Evolutionary conservation across 805 yeast genomes (phyloP).

Genomic region (Candida ficus): DNA sequence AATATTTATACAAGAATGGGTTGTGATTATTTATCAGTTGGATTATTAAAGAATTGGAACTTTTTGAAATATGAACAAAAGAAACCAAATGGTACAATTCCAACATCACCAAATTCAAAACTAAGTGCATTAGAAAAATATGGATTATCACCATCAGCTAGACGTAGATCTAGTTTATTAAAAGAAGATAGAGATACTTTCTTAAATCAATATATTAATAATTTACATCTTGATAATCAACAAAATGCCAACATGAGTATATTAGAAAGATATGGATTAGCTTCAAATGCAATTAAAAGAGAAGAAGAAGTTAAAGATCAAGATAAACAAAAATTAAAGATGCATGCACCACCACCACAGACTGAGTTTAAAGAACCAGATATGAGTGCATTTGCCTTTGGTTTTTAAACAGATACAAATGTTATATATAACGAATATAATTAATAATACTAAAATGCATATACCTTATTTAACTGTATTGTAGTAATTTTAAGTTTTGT

Average conservation of each 20-base stretch:
- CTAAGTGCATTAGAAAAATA: slow-evolving; percentile 18
- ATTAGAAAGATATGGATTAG: slow-evolving; percentile 25
- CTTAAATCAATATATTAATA: background rate
- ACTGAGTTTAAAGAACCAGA: slow-evolving; percentile 65
- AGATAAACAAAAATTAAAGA: slow-evolving; percentile 7
- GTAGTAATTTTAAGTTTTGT: too few species aligned
- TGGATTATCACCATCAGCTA: slow-evolving; percentile 22
- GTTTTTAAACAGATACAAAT: slow-evolving; percentile 25
- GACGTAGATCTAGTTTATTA: slow-evolving; percentile 19
- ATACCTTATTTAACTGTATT: too few species aligned
- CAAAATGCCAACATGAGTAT: slow-evolving; percentile 16
- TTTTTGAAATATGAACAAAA: slow-evolving; percentile 34
- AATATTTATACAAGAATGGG: slow-evolving; percentile 83
- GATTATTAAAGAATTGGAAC: slow-evolving; percentile 62
- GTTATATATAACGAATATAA: too few species aligned
- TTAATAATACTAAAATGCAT: too few species aligned
- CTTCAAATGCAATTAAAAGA: slow-evolving; percentile 16
- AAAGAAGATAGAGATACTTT: slow-evolving; percentile 4
- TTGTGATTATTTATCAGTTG: slow-evolving; percentile 71
- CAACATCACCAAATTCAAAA: slow-evolving; percentile 2
- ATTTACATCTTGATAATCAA: slow-evolving; percentile 3
- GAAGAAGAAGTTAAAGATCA: slow-evolving; percentile 13
- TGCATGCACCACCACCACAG: slow-evolving; percentile 38
- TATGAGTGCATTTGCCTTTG: slow-evolving; percentile 67
- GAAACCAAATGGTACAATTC: slow-evolving; percentile 7